Evolutionary conservation across 176 grass and related monocot genomes (phyloP).

Genomic region (Tillandsia fasciculata): DNA sequence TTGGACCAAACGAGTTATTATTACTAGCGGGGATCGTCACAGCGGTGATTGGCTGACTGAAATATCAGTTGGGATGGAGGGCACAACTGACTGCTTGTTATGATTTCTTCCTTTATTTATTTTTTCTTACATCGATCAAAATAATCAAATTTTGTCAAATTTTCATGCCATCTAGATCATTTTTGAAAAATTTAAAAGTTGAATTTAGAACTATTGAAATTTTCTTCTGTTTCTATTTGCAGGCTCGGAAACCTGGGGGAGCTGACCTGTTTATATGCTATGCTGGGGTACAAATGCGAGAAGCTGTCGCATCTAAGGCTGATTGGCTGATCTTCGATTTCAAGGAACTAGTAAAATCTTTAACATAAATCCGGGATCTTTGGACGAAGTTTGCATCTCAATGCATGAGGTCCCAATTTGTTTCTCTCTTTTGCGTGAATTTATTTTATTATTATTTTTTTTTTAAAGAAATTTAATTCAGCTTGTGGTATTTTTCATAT

Average conservation of each 20-base stretch:
- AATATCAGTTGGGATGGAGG: too few species aligned
- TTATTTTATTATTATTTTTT: too few species aligned
- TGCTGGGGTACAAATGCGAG: constrained; percentile 77
- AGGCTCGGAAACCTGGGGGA: constrained; percentile 71
- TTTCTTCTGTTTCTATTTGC: constrained; percentile 7
- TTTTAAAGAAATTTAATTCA: too few species aligned
- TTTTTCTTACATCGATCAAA: background rate
- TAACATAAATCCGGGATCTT: too few species aligned
- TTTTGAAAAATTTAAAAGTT: background rate
- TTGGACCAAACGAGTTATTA: too few species aligned
- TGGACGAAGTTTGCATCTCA: too few species aligned
- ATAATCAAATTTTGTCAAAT: background rate
- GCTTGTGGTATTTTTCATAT: too few species aligned
- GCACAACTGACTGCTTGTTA: background rate
- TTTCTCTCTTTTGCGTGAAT: too few species aligned
- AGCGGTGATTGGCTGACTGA: too few species aligned
- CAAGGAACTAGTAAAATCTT: constrained; percentile 34
- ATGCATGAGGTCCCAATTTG: too few species aligned
- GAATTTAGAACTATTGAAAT: background rate
- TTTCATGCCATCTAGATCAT: background rate
- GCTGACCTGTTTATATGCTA: constrained; percentile 84
- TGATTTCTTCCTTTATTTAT: background rate
- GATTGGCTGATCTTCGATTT: constrained; percentile 80
- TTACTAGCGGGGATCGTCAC: too few species aligned
- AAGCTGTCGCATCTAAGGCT: constrained; percentile 47